Conservation (phyloP, 306 rosid genomes). For the Dryas alaskensis region DNA sequence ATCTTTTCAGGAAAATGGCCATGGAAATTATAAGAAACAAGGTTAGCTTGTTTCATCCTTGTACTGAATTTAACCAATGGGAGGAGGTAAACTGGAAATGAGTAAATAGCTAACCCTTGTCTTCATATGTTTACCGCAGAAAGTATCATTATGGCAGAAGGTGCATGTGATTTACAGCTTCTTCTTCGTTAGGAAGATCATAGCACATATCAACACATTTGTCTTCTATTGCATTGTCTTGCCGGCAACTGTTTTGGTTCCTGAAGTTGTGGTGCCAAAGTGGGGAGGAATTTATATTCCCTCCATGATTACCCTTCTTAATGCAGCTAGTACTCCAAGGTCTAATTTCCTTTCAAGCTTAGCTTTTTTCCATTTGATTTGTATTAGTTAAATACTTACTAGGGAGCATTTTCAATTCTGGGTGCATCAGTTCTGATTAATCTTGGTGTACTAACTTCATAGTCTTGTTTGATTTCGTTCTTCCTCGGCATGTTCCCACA, state of each 20-base stretch:
- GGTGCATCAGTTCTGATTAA: no score
- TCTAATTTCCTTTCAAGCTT: slow-evolving; percentile 19
- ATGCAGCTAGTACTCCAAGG: slow-evolving; percentile 87
- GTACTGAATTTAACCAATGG: background rate
- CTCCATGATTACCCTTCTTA: slow-evolving; percentile 67
- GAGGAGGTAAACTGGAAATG: background rate
- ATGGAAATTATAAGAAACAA: slow-evolving; percentile 67
- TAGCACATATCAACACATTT: slow-evolving; percentile 77
- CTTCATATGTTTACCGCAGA: slow-evolving; percentile 45
- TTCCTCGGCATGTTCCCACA: background rate
- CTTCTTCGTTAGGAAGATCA: slow-evolving; percentile 76
- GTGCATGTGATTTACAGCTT: slow-evolving; percentile 81
- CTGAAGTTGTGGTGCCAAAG: slow-evolving; percentile 77
- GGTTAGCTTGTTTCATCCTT: slow-evolving; percentile 35
- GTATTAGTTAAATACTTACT: background rate
- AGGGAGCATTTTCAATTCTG: no score
- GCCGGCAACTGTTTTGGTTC: slow-evolving; percentile 78
- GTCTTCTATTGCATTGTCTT: slow-evolving; percentile 68
- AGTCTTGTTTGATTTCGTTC: background rate
- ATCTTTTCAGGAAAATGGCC: slow-evolving; percentile 76
- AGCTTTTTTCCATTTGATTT: background rate
- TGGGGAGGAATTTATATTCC: slow-evolving; percentile 89
- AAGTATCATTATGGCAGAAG: slow-evolving; percentile 73
- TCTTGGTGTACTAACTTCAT: no score
- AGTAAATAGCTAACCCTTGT: background rate